Evolutionary conservation across 2,329 filamentous ascomycete genomes (phyloP).

Genomic region (Stromatinia cepivora): DNA sequence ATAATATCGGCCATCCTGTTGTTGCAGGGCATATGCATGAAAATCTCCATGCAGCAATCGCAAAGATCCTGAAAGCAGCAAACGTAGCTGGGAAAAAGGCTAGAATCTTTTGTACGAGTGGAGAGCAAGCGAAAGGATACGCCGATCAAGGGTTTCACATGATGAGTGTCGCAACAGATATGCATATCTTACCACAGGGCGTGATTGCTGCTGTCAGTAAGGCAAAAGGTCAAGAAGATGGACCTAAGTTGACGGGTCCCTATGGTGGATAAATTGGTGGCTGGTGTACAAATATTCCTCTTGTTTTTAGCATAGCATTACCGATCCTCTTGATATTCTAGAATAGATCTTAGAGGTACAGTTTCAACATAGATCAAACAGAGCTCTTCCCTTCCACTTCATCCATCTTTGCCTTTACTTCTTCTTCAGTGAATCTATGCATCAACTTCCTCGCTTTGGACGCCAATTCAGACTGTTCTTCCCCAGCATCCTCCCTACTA

Average conservation of each 20-base stretch:
- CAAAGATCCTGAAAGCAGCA: constrained; percentile 57
- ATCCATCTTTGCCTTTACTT: constrained; percentile 70
- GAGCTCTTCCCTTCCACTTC: constrained; percentile 36
- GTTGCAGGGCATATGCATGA: constrained; percentile 59
- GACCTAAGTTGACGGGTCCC: constrained; percentile 35
- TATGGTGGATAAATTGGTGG: constrained; percentile 35
- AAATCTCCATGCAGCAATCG: constrained; percentile 60
- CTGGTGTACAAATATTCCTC: neutral
- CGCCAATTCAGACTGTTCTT: constrained; percentile 49
- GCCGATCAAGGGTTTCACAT: constrained; percentile 61
- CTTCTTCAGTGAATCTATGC: constrained; percentile 70
- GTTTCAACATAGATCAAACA: constrained; percentile 4
- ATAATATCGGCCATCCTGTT: constrained; percentile 63
- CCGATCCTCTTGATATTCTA: neutral
- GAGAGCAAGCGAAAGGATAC: constrained; percentile 56
- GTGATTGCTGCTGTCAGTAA: constrained; percentile 50
- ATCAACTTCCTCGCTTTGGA: constrained; percentile 65
- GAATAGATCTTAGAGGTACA: neutral
- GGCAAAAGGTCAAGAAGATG: constrained; percentile 46
- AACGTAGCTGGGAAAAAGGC: constrained; percentile 64
- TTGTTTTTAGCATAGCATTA: neutral
- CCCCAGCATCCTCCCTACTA: constrained; percentile 52
- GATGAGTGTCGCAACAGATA: constrained; percentile 59
- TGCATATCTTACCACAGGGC: constrained; percentile 50
- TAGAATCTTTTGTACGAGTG: constrained; percentile 58